Base-by-base conservation (phyloP, 306 rosid species). In the Prunus salicina region DNA sequence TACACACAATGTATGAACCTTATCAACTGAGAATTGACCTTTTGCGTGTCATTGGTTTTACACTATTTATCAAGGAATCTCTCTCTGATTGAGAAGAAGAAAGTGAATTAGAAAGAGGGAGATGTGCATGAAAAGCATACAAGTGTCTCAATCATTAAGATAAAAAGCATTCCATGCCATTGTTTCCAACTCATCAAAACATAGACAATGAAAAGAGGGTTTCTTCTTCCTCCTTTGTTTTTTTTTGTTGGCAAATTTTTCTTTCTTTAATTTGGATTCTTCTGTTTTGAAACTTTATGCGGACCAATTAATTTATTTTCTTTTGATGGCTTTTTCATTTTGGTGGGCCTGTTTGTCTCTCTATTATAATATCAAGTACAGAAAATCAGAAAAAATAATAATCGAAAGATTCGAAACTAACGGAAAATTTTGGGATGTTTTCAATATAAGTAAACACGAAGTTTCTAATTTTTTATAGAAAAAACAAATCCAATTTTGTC, bases 161-260 rank as follows among this genome's bases (percentile, higher is more conserved):
- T 55, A 46, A 62, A 68, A 69, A 61, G 80, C 62, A 62, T 50
- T 55, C 28, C 56, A 60, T 34, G 28, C 18, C 58, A 61, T 69
- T 51, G 77, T 64, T 47, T 66, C 82, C 82, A 66, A 66, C 63
- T 65, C 82, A 15, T 52, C 19, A 72, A 71, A 66, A 79, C 9
- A 6, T 7, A 38, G 43, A 38, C 9, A 22, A 49, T 60, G 19
- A 24, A 68, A 28, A 25, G 25, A 5, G 60, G 60, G 60, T 9
- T 30, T 71, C 57, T 18, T 71, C 30, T 55, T 10, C 65, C 55
- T 49, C 45, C 19, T 12, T 18, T 43, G 19, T 43, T 24, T 68
- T 16, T 8, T 30, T 63, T 16, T 24, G 13, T 18, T 27, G 5
- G 38, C 6, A 60, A 8, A 11, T 8, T 56, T 56, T 8, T 56